These are phyloP conservation scores for Kuraishia borneana DNA, from an alignment of 805 yeast genomes.

Conservation along the genomic window DNA sequence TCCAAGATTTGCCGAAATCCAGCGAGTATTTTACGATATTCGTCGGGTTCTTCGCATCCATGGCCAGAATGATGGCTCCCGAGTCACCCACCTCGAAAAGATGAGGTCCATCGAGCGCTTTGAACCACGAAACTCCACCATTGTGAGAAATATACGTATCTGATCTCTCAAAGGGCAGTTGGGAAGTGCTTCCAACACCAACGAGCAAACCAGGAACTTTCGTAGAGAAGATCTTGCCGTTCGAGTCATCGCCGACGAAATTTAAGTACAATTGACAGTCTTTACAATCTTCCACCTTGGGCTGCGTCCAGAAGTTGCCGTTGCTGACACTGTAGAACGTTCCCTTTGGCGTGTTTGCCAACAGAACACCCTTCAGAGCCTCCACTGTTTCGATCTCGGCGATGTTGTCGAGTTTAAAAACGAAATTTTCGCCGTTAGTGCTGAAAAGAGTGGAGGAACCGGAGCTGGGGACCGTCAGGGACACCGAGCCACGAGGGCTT, in stretches of 20 bases:
- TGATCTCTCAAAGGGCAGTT: constrained; percentile 11
- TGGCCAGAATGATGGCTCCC: constrained; percentile 57
- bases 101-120: constrained; percentile 40
- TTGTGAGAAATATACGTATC: constrained; percentile 53
- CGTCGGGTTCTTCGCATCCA: constrained; percentile 27
- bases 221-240: constrained; percentile 21
- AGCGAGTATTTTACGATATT: constrained; percentile 36
- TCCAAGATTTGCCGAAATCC: constrained; percentile 61
- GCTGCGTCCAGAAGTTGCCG: constrained; percentile 6
- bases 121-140: constrained; percentile 57
- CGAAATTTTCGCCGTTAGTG: neutral
- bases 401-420: constrained; percentile 14
- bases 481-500: neutral
- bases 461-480: neutral
- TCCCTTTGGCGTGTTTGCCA: constrained; percentile 22
- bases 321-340: constrained; percentile 8
- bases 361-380: constrained; percentile 30
- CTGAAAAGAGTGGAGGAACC: neutral
- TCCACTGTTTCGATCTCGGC: constrained; percentile 35
- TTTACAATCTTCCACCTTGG: constrained; percentile 4
- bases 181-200: constrained; percentile 29
- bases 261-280: constrained; percentile 22
- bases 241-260: constrained; percentile 14
- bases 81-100: constrained; percentile 53
- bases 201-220: constrained; percentile 32